Evolutionary conservation across 164 flowering plant genomes (phyloP).

Genomic region (Sextonia rubra): DNA sequence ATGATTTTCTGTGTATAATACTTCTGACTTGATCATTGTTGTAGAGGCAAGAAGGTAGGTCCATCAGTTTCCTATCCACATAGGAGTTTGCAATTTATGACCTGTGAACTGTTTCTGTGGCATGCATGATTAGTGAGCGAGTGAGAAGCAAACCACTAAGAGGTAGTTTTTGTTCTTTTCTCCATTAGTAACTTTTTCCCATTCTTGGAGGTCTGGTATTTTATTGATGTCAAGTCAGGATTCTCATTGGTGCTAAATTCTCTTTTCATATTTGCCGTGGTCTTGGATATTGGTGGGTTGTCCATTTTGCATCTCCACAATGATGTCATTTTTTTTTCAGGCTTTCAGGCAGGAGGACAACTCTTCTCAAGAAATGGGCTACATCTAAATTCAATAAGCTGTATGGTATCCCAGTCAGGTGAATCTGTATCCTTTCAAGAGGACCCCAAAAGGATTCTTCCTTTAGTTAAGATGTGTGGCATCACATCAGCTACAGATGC

Average conservation of each 20-base stretch:
- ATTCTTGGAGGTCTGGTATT: not conserved
- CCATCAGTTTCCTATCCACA: too few species aligned
- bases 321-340: slow-evolving; percentile 12
- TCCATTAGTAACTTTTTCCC: not conserved
- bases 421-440: slow-evolving; percentile 12
- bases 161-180: not conserved
- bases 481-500: slow-evolving; percentile 45
- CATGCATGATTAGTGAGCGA: not conserved
- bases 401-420: slow-evolving; percentile 7
- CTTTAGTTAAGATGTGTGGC: slow-evolving; percentile 85
- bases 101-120: not conserved
- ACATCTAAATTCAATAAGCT: not conserved
- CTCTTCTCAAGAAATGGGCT: slow-evolving; percentile 1
- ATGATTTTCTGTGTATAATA: too few species aligned
- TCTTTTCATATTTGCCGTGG: not conserved
- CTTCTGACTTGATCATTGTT: not conserved
- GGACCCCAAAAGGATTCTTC: slow-evolving; percentile 10
- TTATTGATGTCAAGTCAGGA: not conserved
- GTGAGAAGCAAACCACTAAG: not conserved
- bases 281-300: not conserved
- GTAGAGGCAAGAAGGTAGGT: too few species aligned
- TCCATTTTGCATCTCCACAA: not conserved
- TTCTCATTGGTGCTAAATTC: not conserved
- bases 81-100: not conserved
- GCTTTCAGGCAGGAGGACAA: slow-evolving; percentile 9